Evolutionary conservation across 495 filamentous ascomycete genomes (phyloP).

Genomic region (Penicillium arizonense): DNA sequence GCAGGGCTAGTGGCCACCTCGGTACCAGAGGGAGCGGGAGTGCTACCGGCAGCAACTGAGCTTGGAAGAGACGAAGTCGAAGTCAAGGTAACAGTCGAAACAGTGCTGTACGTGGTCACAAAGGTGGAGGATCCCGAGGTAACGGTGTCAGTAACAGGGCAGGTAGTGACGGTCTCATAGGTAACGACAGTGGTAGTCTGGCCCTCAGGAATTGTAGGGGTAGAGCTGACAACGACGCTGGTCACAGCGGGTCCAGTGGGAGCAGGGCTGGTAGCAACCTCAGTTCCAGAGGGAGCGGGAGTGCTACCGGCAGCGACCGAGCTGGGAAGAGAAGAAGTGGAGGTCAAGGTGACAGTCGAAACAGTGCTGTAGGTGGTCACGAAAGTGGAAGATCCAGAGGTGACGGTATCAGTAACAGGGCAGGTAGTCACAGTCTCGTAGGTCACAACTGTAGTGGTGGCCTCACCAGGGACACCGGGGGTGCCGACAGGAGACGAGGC

Average conservation of each 20-base stretch:
- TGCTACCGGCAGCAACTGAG: slow-evolving; percentile 8
- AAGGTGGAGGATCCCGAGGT: slow-evolving; percentile 33
- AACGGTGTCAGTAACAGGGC: slow-evolving; percentile 38
- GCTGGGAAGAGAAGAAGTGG: slow-evolving; percentile 8
- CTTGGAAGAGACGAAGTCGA: slow-evolving; percentile 10
- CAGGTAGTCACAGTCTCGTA: slow-evolving; percentile 40
- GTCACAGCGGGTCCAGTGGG: slow-evolving; percentile 9
- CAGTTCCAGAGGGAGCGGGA: slow-evolving; percentile 8
- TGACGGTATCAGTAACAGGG: slow-evolving; percentile 38
- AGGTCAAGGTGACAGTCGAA: slow-evolving; percentile 37
- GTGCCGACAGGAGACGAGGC: slow-evolving; percentile 1
- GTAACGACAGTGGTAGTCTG: slow-evolving; percentile 28
- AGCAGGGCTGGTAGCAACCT: not conserved
- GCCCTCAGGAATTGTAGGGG: slow-evolving; percentile 10
- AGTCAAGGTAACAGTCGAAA: slow-evolving; percentile 40
- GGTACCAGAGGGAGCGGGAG: slow-evolving; percentile 8
- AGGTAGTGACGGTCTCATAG: slow-evolving; percentile 42
- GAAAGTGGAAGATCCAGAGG: slow-evolving; percentile 31
- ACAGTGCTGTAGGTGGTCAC: slow-evolving; percentile 37
- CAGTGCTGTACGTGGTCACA: slow-evolving; percentile 35
- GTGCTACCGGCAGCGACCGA: slow-evolving; percentile 9
- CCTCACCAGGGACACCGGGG: slow-evolving; percentile 4
- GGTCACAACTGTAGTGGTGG: slow-evolving; percentile 12
- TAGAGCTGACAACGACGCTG: slow-evolving; percentile 7
- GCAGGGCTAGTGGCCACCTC: slow-evolving; percentile 1